These are phyloP conservation scores for Breynia disticha DNA, from an alignment of 441 rosid species.

Conservation along the genomic window DNA sequence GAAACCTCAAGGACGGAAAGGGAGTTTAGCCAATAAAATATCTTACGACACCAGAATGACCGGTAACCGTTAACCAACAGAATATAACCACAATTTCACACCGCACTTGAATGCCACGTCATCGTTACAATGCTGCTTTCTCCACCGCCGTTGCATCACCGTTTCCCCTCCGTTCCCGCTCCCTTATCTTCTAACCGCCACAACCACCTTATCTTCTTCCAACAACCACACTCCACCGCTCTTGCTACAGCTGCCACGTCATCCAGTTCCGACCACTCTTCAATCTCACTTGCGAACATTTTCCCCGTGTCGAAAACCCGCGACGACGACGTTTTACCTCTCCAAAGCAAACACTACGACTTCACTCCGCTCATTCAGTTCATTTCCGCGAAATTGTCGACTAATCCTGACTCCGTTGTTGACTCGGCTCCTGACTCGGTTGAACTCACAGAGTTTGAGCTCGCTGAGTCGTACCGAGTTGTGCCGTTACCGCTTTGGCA, in stretches of 20 bases:
- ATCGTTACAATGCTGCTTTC: constrained; percentile 36
- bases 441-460: constrained; percentile 50
- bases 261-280: constrained; percentile 15
- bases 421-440: constrained; percentile 36
- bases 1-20: no score
- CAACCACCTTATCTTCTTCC: constrained; percentile 22
- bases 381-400: constrained; percentile 35
- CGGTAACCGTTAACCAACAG: background rate
- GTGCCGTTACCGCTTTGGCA: constrained; percentile 95
- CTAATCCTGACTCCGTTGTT: constrained; percentile 17
- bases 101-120: constrained; percentile 9
- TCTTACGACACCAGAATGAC: no score
- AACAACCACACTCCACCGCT: constrained; percentile 13
- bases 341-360: constrained; percentile 59
- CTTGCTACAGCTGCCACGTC: constrained; percentile 15
- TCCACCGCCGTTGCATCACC: constrained; percentile 38
- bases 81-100: background rate
- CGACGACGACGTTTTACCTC: constrained; percentile 34
- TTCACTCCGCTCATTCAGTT: constrained; percentile 71
- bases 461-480: constrained; percentile 84
- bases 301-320: constrained; percentile 13
- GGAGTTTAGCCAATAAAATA: no score
- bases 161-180: constrained; percentile 32
- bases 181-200: constrained; percentile 21
- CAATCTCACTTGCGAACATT: constrained; percentile 11